Percentiles rank a stretch among this genome's conserved stretches.
These are phyloP conservation scores for Barnettozyma sp. DNA, from an alignment of 805 yeast species.

Conservation along the genomic window DNA sequence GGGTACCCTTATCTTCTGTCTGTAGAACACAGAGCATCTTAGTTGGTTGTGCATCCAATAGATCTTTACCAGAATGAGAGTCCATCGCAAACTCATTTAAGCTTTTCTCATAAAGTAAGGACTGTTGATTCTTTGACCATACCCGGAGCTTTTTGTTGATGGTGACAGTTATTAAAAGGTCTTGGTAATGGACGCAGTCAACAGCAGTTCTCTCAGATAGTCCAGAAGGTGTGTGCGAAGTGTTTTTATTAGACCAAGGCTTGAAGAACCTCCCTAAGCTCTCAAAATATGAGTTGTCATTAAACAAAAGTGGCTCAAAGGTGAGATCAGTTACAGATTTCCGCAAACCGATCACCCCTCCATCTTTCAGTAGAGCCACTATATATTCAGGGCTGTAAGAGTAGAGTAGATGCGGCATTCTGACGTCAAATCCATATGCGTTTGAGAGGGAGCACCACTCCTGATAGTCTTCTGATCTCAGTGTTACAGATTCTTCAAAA, in stretches of 20 bases:
- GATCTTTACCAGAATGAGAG: conserved; percentile 16
- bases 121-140: conserved; percentile 45
- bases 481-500: conserved; percentile 13
- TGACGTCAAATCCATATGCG: conserved; percentile 57
- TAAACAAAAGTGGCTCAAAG: conserved; percentile 43
- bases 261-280: conserved; percentile 29
- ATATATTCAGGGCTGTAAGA: conserved; percentile 39
- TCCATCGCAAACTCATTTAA: conserved; percentile 13
- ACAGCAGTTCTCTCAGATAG: conserved; percentile 31
- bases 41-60: conserved; percentile 28
- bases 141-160: conserved; percentile 47
- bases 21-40: conserved; percentile 23
- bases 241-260: conserved; percentile 20
- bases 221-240: conserved; percentile 35
- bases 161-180: conserved; percentile 41
- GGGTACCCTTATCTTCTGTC: conserved; percentile 7
- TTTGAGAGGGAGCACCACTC: conserved; percentile 64
- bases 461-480: conserved; percentile 15
- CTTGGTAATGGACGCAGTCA: conserved; percentile 23
- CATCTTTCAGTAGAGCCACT: conserved; percentile 64
- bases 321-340: conserved; percentile 18
- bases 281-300: conserved; percentile 44
- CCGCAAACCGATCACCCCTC: conserved; percentile 58
- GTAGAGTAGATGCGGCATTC: conserved; percentile 48
- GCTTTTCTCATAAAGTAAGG: conserved; percentile 25